These are phyloP conservation scores for Malus sieversii DNA, from an alignment of 306 rosid genomes.

Conservation along the genomic window DNA sequence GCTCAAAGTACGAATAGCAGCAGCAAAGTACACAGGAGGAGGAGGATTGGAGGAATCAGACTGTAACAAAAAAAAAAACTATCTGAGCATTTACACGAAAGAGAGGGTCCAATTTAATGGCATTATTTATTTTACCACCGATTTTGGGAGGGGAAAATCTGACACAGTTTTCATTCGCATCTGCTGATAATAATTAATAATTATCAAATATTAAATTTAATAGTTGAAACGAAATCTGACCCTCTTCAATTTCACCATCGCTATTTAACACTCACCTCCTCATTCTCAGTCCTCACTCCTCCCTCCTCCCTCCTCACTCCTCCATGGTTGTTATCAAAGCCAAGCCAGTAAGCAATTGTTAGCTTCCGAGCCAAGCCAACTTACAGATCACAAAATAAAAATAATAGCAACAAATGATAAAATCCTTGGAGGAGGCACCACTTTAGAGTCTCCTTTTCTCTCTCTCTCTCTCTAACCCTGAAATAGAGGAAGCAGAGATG, in stretches of 20 bases:
- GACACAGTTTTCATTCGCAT: slow-evolving; percentile 29
- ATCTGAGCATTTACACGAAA: neutral
- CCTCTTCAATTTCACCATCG: slow-evolving; percentile 2
- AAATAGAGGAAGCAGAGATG: slow-evolving; percentile 38
- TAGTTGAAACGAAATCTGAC: slow-evolving; percentile 17
- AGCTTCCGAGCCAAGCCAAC: slow-evolving; percentile 11
- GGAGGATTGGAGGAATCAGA: neutral
- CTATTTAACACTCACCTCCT: neutral
- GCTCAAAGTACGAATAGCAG: neutral
- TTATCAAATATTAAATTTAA: slow-evolving; percentile 12
- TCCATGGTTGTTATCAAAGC: neutral
- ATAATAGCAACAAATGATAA: slow-evolving; percentile 42
- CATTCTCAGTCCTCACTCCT: no score
- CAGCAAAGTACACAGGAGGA: neutral
- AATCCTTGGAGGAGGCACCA: slow-evolving; percentile 8
- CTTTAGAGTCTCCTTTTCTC: neutral
- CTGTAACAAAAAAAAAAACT: neutral
- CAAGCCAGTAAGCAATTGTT: neutral
- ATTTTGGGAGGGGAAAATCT: slow-evolving; percentile 23
- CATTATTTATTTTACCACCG: slow-evolving; percentile 28
- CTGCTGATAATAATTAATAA: slow-evolving; percentile 31
- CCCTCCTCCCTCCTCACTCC: neutral
- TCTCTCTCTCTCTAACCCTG: slow-evolving; percentile 24
- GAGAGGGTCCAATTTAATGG: slow-evolving; percentile 24
- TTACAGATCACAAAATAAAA: neutral